These are phyloP conservation scores for Fonsecaea pedrosoi DNA, from an alignment of 2,329 filamentous ascomycete species.

Conservation along the genomic window DNA sequence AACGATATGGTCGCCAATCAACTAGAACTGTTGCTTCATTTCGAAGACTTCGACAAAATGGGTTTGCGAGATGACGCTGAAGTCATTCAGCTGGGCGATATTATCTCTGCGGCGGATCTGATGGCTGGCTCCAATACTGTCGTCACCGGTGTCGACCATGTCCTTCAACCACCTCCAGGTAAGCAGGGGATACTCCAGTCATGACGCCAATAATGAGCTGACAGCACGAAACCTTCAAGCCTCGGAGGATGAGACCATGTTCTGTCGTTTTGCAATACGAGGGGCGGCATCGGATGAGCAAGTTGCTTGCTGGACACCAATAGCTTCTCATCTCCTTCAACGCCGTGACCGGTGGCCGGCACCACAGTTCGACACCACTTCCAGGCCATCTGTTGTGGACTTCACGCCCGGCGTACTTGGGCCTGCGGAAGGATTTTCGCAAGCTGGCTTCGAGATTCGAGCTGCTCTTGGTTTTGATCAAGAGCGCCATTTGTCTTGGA, in stretches of 20 bases:
- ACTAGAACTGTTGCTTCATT: slow-evolving; percentile 29
- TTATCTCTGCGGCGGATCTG: slow-evolving; percentile 17
- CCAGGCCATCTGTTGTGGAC: slow-evolving; percentile 20
- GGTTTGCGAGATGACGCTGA: slow-evolving; percentile 27
- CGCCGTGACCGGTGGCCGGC: slow-evolving; percentile 24
- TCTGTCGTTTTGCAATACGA: slow-evolving; percentile 29
- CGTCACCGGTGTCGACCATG: slow-evolving; percentile 4
- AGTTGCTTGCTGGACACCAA: slow-evolving; percentile 27
- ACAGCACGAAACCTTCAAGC: not conserved
- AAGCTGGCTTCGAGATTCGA: slow-evolving; percentile 23
- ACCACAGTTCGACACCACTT: slow-evolving; percentile 17
- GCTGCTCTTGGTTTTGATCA: slow-evolving; percentile 28
- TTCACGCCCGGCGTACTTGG: slow-evolving; percentile 23
- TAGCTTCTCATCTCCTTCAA: slow-evolving; percentile 24
- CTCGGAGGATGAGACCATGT: slow-evolving; percentile 11
- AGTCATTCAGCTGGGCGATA: slow-evolving; percentile 19
- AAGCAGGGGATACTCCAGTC: not conserved
- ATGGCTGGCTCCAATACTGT: not conserved
- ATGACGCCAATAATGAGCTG: slow-evolving; percentile 1
- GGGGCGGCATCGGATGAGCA: slow-evolving; percentile 2
- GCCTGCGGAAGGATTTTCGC: slow-evolving; percentile 30
- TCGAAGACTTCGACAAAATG: slow-evolving; percentile 28
- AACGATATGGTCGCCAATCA: not conserved
- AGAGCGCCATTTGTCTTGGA: slow-evolving; percentile 27
- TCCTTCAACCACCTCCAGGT: slow-evolving; percentile 21